A percentile compares a stretch with the other conserved stretches of the same genome.
Evolutionary conservation across 129 eudicot genomes (phyloP).

Genomic region (Flaveria trinervia): DNA sequence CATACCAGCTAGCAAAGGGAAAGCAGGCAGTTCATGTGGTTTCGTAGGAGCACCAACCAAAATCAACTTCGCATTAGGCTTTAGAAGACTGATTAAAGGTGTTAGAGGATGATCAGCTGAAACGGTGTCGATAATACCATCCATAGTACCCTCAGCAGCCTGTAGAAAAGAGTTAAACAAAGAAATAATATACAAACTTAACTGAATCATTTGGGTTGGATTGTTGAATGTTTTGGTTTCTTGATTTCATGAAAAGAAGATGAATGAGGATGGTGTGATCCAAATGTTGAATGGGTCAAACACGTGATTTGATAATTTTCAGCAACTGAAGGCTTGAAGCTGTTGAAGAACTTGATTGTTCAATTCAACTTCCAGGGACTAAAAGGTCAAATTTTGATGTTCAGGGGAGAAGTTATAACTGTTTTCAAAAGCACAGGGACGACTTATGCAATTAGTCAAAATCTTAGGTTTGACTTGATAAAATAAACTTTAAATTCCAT

Average conservation of each 20-base stretch:
- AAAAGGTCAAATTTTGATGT: too few species aligned
- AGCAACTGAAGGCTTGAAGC: too few species aligned
- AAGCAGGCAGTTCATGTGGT: constrained; percentile 42
- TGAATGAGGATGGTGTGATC: not conserved
- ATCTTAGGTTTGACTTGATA: too few species aligned
- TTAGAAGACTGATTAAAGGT: constrained; percentile 37
- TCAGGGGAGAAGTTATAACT: too few species aligned
- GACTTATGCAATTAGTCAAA: too few species aligned
- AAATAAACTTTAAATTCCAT: too few species aligned
- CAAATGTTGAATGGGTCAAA: not conserved
- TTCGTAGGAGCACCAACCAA: constrained; percentile 41
- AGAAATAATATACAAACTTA: not conserved
- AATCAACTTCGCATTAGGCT: constrained; percentile 39
- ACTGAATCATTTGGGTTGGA: constrained; percentile 2
- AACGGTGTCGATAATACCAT: constrained; percentile 46
- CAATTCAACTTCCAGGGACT: too few species aligned
- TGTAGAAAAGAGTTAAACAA: constrained; percentile 17
- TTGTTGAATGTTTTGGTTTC: not conserved
- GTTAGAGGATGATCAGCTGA: constrained; percentile 39
- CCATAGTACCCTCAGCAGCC: constrained; percentile 39
- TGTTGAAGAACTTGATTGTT: too few species aligned
- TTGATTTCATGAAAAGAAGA: not conserved
- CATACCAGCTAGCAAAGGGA: constrained; percentile 42
- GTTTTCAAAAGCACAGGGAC: too few species aligned
- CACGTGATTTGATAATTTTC: not conserved